phyloP scores from a whole-genome alignment of 2,329 filamentous ascomycete genomes.

The Aspergillus spinulosporus region DNA sequence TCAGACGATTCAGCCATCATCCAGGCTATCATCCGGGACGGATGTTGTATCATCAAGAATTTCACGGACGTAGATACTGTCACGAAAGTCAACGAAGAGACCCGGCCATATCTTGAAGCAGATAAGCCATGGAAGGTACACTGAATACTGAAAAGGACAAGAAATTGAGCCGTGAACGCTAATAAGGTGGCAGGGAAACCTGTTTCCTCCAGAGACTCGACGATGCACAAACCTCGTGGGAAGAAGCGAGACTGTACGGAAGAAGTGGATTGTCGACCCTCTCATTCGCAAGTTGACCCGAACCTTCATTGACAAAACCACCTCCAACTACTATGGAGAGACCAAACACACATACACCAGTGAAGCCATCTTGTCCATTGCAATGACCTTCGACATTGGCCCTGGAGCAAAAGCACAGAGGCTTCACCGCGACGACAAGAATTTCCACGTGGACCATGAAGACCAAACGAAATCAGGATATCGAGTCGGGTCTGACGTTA shows the following conservation, averaged over 20 bases:
- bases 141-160: not conserved
- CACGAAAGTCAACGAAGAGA: constrained; percentile 7
- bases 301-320: constrained; percentile 29
- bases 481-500: constrained; percentile 12
- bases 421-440: constrained; percentile 19
- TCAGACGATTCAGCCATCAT: constrained; percentile 4
- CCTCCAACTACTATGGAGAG: constrained; percentile 29
- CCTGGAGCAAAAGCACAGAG: constrained; percentile 17
- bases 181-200: constrained; percentile 11
- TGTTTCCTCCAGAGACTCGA: constrained; percentile 19
- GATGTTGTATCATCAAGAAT: constrained; percentile 15
- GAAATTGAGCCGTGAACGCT: not conserved
- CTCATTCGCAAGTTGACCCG: constrained; percentile 19
- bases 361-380: constrained; percentile 27
- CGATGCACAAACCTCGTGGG: constrained; percentile 17
- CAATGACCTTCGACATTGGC: constrained; percentile 22
- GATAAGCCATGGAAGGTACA: constrained; percentile 20
- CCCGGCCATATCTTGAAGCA: constrained; percentile 14
- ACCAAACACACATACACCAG: constrained; percentile 30
- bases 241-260: constrained; percentile 14
- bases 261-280: constrained; percentile 13
- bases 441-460: constrained; percentile 17
- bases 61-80: constrained; percentile 12
- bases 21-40: constrained; percentile 11
- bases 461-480: constrained; percentile 14